Conservation (phyloP, 768 basidiomycete species). For the Leucogyrophana mollusca region DNA sequence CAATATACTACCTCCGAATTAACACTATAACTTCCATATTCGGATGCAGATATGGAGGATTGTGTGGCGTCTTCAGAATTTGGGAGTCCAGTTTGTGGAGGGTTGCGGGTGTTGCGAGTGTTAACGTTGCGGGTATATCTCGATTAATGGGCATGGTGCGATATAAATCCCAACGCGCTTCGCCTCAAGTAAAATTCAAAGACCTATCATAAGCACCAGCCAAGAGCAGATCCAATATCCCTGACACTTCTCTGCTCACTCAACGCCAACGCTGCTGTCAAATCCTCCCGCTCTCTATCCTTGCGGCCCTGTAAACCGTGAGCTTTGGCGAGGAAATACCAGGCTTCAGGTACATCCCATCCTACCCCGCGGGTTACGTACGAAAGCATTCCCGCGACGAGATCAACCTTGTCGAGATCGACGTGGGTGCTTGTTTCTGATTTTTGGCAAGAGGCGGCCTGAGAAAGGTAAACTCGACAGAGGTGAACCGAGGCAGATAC, state of each 20-base stretch:
- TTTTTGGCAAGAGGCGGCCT: conserved; percentile 15
- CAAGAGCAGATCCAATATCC: conserved; percentile 60
- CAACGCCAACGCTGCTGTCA: conserved; percentile 64
- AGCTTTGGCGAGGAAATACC: conserved; percentile 87
- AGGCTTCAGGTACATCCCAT: conserved; percentile 93
- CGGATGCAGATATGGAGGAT: too few species aligned
- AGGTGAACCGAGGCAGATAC: conserved; percentile 78
- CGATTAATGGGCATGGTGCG: too few species aligned
- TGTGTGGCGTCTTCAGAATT: too few species aligned
- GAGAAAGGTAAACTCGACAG: conserved; percentile 66
- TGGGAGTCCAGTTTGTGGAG: too few species aligned
- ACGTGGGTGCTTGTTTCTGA: conserved; percentile 7
- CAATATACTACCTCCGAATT: too few species aligned
- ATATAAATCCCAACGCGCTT: too few species aligned
- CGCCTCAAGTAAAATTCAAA: too few species aligned
- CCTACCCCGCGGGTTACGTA: conserved; percentile 76
- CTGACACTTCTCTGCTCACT: conserved; percentile 64
- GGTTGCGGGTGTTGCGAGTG: too few species aligned
- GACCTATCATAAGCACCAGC: conserved; percentile 56
- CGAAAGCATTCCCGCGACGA: conserved; percentile 79
- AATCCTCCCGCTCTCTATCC: conserved; percentile 71
- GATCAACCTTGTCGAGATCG: conserved; percentile 56
- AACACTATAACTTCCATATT: too few species aligned
- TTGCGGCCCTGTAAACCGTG: conserved; percentile 72
- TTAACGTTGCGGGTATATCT: too few species aligned